These are phyloP conservation scores for Coemansia sp. DNA, from an alignment of 192 early-diverging fungal genomes.

Conservation along the genomic window DNA sequence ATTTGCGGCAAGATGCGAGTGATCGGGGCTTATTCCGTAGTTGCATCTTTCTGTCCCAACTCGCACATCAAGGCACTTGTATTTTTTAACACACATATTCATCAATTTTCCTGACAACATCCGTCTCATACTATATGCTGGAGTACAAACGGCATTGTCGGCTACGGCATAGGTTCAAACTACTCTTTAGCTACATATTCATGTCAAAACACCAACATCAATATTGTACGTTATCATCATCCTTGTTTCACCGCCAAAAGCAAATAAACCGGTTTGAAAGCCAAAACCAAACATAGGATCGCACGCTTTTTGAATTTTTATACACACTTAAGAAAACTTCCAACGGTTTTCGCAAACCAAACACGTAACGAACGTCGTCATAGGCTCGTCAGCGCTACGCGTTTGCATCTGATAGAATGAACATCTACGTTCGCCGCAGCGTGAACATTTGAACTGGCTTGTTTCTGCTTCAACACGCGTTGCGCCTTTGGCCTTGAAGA, in stretches of 20 bases:
- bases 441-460: conserved; percentile 92
- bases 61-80: not conserved
- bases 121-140: not conserved
- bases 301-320: not conserved
- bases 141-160: not conserved
- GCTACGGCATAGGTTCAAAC: not conserved
- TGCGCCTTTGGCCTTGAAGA: conserved; percentile 80
- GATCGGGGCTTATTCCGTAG: conserved; percentile 3
- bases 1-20: not conserved
- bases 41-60: not conserved
- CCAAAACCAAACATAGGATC: not conserved
- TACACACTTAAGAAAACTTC: conserved; percentile 60
- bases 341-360: conserved; percentile 81
- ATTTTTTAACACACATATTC: conserved; percentile 3
- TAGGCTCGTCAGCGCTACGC: conserved; percentile 96
- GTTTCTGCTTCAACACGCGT: conserved; percentile 78
- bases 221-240: conserved; percentile 8
- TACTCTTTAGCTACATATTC: too few relatives aligned
- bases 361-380: conserved; percentile 98
- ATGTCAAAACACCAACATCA: not conserved
- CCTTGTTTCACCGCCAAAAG: not conserved
- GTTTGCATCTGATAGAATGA: conserved; percentile 98
- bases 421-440: conserved; percentile 84
- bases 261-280: not conserved
- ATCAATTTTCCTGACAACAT: too few relatives aligned